Conservation (phyloP, 2,329 filamentous ascomycete species). For the Aspergillus fumigatiaffinis region DNA sequence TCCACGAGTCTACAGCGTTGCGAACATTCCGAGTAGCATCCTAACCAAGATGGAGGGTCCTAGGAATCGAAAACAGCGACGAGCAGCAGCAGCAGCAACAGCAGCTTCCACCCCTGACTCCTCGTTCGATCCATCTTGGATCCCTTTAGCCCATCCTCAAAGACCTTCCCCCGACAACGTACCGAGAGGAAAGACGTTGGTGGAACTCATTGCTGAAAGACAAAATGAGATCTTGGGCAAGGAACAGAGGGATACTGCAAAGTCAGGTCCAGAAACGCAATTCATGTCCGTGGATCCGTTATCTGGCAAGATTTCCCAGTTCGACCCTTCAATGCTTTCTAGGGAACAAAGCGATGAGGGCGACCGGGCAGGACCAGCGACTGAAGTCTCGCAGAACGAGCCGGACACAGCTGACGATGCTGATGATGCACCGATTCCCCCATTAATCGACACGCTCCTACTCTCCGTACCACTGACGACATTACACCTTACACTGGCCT, state of each 20-base stretch:
- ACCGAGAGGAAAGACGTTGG: constrained; percentile 34
- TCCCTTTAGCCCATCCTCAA: constrained; percentile 31
- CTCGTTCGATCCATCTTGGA: constrained; percentile 28
- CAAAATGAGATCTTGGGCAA: constrained; percentile 30
- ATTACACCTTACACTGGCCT: constrained; percentile 44
- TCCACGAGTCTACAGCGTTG: background rate
- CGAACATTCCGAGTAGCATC: background rate
- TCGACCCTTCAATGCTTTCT: constrained; percentile 23
- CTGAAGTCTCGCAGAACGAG: constrained; percentile 4
- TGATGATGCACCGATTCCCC: constrained; percentile 26
- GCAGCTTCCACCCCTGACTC: constrained; percentile 8
- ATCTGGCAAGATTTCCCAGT: constrained; percentile 14
- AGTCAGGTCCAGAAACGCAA: constrained; percentile 15
- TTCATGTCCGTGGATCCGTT: constrained; percentile 33
- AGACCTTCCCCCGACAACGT: constrained; percentile 10
- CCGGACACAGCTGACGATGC: constrained; percentile 6
- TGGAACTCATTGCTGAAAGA: constrained; percentile 44
- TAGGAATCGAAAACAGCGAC: constrained; percentile 40
- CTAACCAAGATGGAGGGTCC: constrained; percentile 23
- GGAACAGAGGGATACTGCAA: background rate
- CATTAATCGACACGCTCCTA: constrained; percentile 42
- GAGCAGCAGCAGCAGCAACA: constrained; percentile 25
- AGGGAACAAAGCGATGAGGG: constrained; percentile 2
- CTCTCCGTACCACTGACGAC: constrained; percentile 41
- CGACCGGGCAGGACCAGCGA: background rate